These are phyloP conservation scores for Sanghuangporus weigelae DNA, from an alignment of 1,284 basidiomycete species.

Conservation along the genomic window DNA sequence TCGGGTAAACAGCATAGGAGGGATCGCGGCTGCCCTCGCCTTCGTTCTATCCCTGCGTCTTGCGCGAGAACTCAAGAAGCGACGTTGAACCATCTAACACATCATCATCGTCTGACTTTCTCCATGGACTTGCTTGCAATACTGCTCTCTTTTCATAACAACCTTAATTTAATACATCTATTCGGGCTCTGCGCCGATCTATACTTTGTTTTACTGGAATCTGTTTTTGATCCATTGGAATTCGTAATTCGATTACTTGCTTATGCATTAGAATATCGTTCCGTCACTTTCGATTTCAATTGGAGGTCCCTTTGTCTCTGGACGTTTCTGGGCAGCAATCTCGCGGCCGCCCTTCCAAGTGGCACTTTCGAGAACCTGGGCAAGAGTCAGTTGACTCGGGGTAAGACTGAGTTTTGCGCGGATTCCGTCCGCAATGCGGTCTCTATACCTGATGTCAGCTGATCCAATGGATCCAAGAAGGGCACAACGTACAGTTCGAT, in stretches of 20 bases:
- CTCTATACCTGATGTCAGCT: conserved; percentile 40
- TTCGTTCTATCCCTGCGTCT: conserved; percentile 66
- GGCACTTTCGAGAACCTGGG: conserved; percentile 89
- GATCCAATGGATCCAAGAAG: conserved; percentile 3
- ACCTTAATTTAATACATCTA: not conserved
- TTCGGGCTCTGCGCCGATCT: not conserved
- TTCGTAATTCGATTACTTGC: not conserved
- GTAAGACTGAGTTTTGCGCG: conserved; percentile 51
- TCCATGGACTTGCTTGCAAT: not conserved
- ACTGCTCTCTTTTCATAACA: not conserved
- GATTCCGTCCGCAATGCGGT: conserved; percentile 73
- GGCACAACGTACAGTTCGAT: conserved; percentile 68
- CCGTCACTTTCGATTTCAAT: conserved; percentile 86
- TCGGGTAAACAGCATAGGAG: conserved; percentile 52
- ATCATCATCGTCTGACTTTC: not conserved
- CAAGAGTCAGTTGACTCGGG: conserved; percentile 54
- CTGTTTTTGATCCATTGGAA: not conserved
- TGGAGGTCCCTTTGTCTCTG: conserved; percentile 75
- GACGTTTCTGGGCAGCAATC: conserved; percentile 78
- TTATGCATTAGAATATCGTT: conserved; percentile 65
- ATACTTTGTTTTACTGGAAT: not conserved
- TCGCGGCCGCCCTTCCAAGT: conserved; percentile 96
- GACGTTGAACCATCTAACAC: not conserved
- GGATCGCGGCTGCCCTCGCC: conserved; percentile 64
- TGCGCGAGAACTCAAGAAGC: conserved; percentile 43